Conservation (phyloP, 2,329 filamentous ascomycete genomes). For the Teratosphaeria destructans region DNA sequence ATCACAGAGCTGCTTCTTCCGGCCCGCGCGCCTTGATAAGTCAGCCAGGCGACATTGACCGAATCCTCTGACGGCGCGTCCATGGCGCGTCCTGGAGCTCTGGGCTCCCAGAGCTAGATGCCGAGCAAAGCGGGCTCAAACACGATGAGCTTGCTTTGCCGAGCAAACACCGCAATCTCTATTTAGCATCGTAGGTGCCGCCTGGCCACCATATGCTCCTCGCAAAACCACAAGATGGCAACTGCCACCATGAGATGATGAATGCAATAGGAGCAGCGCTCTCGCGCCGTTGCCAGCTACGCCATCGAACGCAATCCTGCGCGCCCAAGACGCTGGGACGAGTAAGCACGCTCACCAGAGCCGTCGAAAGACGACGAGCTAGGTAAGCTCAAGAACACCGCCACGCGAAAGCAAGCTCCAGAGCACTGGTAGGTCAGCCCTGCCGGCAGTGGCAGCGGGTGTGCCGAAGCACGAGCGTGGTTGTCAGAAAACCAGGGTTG, state of each 20-base stretch:
- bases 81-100: background rate
- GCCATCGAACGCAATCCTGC: background rate
- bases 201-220: background rate
- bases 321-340: background rate
- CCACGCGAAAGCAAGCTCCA: background rate
- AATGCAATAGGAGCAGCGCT: too few relatives aligned
- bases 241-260: too few relatives aligned
- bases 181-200: background rate
- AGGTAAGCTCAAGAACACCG: background rate
- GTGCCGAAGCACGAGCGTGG: background rate
- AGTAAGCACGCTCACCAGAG: background rate
- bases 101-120: background rate
- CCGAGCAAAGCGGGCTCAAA: background rate
- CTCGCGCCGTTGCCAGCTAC: too few relatives aligned
- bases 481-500: background rate
- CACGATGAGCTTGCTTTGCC: background rate
- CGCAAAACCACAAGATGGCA: background rate
- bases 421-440: background rate
- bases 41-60: background rate
- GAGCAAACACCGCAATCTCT: background rate
- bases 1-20: too few relatives aligned
- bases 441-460: background rate
- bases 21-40: too few relatives aligned
- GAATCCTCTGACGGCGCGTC: background rate
- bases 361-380: background rate